Evolutionary conservation across 1,284 basidiomycete species (phyloP).

Genomic region (Naganishia albida): DNA sequence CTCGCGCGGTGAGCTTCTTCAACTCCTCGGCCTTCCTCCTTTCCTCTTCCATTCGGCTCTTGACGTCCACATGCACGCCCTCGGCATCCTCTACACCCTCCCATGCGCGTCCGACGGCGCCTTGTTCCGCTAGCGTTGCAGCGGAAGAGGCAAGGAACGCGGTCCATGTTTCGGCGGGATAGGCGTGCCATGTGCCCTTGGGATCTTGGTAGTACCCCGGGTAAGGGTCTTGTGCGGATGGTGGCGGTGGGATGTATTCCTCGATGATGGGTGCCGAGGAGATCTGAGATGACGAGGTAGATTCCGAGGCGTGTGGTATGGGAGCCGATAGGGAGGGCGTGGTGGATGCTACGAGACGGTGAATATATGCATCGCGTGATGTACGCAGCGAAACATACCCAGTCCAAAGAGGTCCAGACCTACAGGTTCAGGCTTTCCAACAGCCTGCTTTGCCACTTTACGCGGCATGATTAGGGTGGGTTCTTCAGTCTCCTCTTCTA

Average conservation of each 20-base stretch:
- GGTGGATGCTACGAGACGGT: slow-evolving; percentile 6
- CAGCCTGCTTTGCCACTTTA: slow-evolving; percentile 34
- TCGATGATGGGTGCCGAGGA: slow-evolving; percentile 49
- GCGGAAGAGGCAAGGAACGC: slow-evolving; percentile 57
- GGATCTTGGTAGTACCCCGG: slow-evolving; percentile 86
- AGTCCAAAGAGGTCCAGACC: slow-evolving; percentile 51
- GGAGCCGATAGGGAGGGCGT: slow-evolving; percentile 32
- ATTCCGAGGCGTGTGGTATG: slow-evolving; percentile 18
- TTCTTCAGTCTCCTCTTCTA: background rate
- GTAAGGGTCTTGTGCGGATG: slow-evolving; percentile 72
- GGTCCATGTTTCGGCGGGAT: slow-evolving; percentile 74
- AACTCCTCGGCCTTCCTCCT: slow-evolving; percentile 40
- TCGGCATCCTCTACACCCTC: slow-evolving; percentile 40
- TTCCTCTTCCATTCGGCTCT: slow-evolving; percentile 41
- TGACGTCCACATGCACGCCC: slow-evolving; percentile 45
- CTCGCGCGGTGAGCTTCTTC: slow-evolving; percentile 38
- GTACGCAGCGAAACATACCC: slow-evolving; percentile 37
- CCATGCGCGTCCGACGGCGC: slow-evolving; percentile 48
- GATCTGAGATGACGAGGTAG: slow-evolving; percentile 33
- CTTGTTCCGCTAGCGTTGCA: slow-evolving; percentile 31
- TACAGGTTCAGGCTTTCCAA: slow-evolving; percentile 30
- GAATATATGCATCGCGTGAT: background rate
- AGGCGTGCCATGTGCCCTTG: slow-evolving; percentile 73
- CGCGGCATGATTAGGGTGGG: slow-evolving; percentile 34
- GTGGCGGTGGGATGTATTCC: slow-evolving; percentile 72